Evolutionary conservation across 768 basidiomycete species (phyloP).

Genomic region (Kwoniella shandongensis): DNA sequence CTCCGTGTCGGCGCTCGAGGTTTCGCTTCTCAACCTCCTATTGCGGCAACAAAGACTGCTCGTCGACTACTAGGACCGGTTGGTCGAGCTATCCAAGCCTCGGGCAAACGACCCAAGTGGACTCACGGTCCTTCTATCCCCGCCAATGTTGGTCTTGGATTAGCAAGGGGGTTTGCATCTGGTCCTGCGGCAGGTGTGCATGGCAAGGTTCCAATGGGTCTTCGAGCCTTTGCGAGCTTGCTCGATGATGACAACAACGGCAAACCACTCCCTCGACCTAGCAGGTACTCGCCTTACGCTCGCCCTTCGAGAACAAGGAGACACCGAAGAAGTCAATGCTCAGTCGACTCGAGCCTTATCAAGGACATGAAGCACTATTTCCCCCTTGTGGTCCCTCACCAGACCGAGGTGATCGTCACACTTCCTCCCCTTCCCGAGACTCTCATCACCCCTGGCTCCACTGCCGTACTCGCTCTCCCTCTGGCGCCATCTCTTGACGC

Average conservation of each 20-base stretch:
- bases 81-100: slow-evolving; percentile 14
- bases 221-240: slow-evolving; percentile 31
- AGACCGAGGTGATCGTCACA: slow-evolving; percentile 7
- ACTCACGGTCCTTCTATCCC: slow-evolving; percentile 23
- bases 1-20: not conserved
- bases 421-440: slow-evolving; percentile 31
- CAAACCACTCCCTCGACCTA: slow-evolving; percentile 20
- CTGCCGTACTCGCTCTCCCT: slow-evolving; percentile 31
- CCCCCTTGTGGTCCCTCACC: slow-evolving; percentile 11
- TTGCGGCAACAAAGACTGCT: not conserved
- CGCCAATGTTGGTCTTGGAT: slow-evolving; percentile 36
- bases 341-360: slow-evolving; percentile 20
- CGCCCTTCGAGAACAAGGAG: slow-evolving; percentile 5
- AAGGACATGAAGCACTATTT: slow-evolving; percentile 22
- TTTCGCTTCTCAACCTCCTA: not conserved
- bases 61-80: slow-evolving; percentile 14
- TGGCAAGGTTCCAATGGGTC: slow-evolving; percentile 29
- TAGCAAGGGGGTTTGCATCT: slow-evolving; percentile 34
- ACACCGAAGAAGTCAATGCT: not conserved
- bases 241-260: slow-evolving; percentile 24
- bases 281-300: slow-evolving; percentile 28
- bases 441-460: slow-evolving; percentile 31
- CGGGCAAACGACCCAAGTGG: slow-evolving; percentile 3
- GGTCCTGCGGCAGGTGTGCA: slow-evolving; percentile 13
- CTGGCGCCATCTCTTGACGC: slow-evolving; percentile 31